Conservation (phyloP, 2,329 filamentous ascomycete genomes). For the Canariomyces notabilis region DNA sequence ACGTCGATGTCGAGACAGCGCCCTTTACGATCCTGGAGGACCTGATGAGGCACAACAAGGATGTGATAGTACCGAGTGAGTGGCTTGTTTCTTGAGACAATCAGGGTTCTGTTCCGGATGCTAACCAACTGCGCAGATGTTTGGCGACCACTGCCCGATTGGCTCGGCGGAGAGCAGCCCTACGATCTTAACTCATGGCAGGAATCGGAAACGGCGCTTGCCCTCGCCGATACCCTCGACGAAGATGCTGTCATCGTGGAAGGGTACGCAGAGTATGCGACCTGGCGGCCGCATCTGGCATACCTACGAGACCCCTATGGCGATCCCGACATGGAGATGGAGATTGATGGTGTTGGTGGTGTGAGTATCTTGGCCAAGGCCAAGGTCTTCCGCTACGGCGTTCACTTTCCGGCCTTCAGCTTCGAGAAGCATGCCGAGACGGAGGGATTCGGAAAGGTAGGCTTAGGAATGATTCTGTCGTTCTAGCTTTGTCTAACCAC, state of each 20-base stretch:
- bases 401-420: slow-evolving; percentile 96
- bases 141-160: slow-evolving; percentile 96
- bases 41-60: slow-evolving; percentile 97
- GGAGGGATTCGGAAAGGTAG: slow-evolving; percentile 95
- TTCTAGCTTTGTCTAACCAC: slow-evolving; percentile 5
- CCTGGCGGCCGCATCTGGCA: slow-evolving; percentile 93
- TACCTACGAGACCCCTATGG: slow-evolving; percentile 96
- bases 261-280: slow-evolving; percentile 97
- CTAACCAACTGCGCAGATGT: slow-evolving; percentile 58
- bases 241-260: slow-evolving; percentile 99
- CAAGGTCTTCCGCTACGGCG: slow-evolving; percentile 86
- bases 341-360: slow-evolving; percentile 94
- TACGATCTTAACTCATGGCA: slow-evolving; percentile 99
- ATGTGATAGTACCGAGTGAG: slow-evolving; percentile 96
- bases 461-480: slow-evolving; percentile 14
- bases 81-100: slow-evolving; percentile 24
- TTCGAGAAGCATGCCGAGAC: slow-evolving; percentile 99
- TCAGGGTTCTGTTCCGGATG: background rate
- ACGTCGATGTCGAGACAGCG: slow-evolving; percentile 96
- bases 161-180: slow-evolving; percentile 96
- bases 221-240: slow-evolving; percentile 88
- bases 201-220: slow-evolving; percentile 93
- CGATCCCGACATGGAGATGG: slow-evolving; percentile 99
- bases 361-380: slow-evolving; percentile 97
- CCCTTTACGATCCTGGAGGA: slow-evolving; percentile 96